A percentile compares a stretch with the other conserved stretches of the same genome.
Evolutionary conservation across 2,329 filamentous ascomycete species (phyloP).

Genomic region (Anthostomella pinea): DNA sequence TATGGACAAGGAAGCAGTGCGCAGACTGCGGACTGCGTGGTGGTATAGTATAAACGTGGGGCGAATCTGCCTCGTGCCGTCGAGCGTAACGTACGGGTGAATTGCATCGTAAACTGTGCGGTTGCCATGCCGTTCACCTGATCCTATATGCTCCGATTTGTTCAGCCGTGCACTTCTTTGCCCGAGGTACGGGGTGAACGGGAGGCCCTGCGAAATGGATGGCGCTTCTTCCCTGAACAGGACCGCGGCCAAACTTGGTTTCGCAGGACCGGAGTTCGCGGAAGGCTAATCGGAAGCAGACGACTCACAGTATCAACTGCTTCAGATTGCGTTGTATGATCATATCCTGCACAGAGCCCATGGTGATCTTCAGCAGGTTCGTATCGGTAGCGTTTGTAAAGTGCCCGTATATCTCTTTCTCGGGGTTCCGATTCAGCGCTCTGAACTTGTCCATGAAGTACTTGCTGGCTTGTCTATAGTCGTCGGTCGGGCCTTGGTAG

Average conservation of each 20-base stretch:
- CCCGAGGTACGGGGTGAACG: conserved; percentile 13
- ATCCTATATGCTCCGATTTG: conserved; percentile 33
- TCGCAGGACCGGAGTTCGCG: conserved; percentile 12
- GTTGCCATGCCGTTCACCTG: conserved; percentile 15
- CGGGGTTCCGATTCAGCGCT: conserved; percentile 67
- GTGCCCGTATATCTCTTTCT: conserved; percentile 62
- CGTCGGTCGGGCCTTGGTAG: conserved; percentile 68
- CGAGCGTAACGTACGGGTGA: conserved; percentile 12
- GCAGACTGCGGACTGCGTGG: conserved; percentile 8
- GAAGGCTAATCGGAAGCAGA: conserved; percentile 24
- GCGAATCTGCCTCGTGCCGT: conserved; percentile 17
- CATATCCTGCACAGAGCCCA: conserved; percentile 84
- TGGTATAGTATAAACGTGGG: conserved; percentile 10
- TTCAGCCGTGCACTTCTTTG: conserved; percentile 28
- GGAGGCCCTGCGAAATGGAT: conserved; percentile 18
- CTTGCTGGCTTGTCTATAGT: conserved; percentile 72
- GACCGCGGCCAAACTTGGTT: conserved; percentile 22
- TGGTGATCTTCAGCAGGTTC: conserved; percentile 79
- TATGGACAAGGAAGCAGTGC: conserved; percentile 14
- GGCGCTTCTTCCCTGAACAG: conserved; percentile 15
- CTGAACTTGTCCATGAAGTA: conserved; percentile 82
- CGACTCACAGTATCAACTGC: conserved; percentile 66
- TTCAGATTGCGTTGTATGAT: conserved; percentile 82
- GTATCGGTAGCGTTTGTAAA: conserved; percentile 64
- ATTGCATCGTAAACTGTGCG: conserved; percentile 7